These are phyloP conservation scores for Tuber aestivum DNA, from an alignment of 495 filamentous ascomycete species.

Conservation along the genomic window DNA sequence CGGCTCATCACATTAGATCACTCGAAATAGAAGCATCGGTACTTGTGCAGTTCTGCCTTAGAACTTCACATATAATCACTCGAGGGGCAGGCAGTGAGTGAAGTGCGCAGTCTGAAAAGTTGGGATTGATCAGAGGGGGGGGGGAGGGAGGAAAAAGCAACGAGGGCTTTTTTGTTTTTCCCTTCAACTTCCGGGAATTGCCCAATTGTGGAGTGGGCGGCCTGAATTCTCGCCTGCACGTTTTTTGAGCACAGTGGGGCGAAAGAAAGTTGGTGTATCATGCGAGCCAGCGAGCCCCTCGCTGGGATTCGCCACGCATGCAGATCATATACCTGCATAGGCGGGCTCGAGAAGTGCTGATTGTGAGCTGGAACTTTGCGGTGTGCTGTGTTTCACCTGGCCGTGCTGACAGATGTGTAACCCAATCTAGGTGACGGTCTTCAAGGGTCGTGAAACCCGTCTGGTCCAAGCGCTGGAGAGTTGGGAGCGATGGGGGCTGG, in stretches of 20 bases:
- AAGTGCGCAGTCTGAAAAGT: not conserved
- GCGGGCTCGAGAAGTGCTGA: not conserved
- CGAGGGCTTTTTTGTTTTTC: not conserved
- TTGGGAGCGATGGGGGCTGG: not conserved
- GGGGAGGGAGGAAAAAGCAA: constrained; percentile 1
- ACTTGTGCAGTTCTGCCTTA: not conserved
- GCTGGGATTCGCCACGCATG: not conserved
- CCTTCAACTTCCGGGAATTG: not conserved
- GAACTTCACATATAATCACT: not conserved
- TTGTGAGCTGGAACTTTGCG: not conserved
- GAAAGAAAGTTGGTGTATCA: not conserved
- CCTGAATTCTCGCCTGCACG: not conserved
- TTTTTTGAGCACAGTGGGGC: not conserved
- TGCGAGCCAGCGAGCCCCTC: not conserved
- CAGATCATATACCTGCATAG: not conserved
- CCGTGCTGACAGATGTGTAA: not conserved
- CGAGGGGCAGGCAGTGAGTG: not conserved
- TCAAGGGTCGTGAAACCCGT: not conserved
- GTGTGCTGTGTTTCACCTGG: constrained; percentile 1
- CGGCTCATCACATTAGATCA: not conserved
- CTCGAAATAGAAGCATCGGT: not conserved
- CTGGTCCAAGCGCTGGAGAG: not conserved
- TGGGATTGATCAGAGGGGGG: not conserved
- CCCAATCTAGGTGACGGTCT: not conserved
- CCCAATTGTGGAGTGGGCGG: not conserved